Conservation (phyloP, 495 filamentous ascomycete genomes). For the Neurospora sp. region DNA sequence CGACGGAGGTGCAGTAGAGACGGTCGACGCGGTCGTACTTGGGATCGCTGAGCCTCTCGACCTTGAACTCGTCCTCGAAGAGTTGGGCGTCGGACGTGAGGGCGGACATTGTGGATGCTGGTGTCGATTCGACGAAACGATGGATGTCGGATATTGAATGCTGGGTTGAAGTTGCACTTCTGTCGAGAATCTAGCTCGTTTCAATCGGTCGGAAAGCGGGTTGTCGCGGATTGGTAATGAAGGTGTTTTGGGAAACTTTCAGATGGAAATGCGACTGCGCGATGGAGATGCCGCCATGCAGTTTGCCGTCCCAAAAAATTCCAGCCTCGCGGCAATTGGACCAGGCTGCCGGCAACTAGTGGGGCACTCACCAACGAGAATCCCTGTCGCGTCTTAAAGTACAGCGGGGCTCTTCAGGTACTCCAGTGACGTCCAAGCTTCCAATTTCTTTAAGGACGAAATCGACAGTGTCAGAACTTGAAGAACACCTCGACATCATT, state of each 20-base stretch:
- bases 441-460: not conserved
- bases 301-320: not conserved
- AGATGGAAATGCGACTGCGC: not conserved
- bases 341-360: not conserved
- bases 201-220: not conserved
- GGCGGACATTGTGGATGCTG: slow-evolving; percentile 29
- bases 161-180: not conserved
- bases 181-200: not conserved
- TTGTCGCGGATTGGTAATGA: not conserved
- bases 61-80: slow-evolving; percentile 84
- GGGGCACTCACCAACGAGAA: not conserved
- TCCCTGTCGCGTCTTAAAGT: not conserved
- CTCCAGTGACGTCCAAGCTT: not conserved
- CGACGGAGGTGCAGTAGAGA: slow-evolving; percentile 57
- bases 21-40: slow-evolving; percentile 96
- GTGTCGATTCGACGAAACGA: not conserved
- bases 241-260: not conserved
- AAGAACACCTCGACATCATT: not conserved
- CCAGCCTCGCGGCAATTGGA: not conserved
- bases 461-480: not conserved
- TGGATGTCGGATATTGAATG: not conserved
- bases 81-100: slow-evolving; percentile 69
- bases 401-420: not conserved
- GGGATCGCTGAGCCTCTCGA: slow-evolving; percentile 62
- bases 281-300: not conserved